Evolutionary conservation across 1,139 yeast species (phyloP).

Genomic region (Pichia sp.): DNA sequence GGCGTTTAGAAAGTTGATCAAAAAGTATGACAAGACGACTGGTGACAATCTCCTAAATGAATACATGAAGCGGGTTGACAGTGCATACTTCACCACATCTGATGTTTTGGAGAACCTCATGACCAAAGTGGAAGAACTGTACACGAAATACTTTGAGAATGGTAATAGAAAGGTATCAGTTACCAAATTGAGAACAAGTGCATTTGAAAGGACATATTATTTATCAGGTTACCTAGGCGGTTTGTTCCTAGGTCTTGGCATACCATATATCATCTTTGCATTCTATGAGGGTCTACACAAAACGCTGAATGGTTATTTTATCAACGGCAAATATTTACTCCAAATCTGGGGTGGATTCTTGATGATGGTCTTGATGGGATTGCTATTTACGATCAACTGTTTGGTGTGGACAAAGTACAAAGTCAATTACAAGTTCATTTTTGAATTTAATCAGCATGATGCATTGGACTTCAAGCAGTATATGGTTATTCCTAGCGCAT

Average conservation of each 20-base stretch:
- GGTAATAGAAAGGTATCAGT: constrained; percentile 70
- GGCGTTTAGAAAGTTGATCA: constrained; percentile 81
- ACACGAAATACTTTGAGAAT: constrained; percentile 58
- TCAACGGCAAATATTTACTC: constrained; percentile 52
- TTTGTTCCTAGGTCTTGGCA: constrained; percentile 56
- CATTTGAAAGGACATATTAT: constrained; percentile 35
- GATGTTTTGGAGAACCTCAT: constrained; percentile 59
- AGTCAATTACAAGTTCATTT: constrained; percentile 85
- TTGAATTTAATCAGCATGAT: constrained; percentile 73
- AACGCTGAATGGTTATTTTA: constrained; percentile 32
- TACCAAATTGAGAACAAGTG: constrained; percentile 58
- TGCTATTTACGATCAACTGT: constrained; percentile 64
- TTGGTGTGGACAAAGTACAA: constrained; percentile 65
- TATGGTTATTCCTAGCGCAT: constrained; percentile 53
- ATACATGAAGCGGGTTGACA: constrained; percentile 54
- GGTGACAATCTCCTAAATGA: constrained; percentile 38
- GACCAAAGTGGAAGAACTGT: constrained; percentile 59
- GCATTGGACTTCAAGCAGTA: constrained; percentile 64
- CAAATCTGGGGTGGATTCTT: constrained; percentile 95
- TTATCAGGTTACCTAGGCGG: constrained; percentile 52
- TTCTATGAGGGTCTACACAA: constrained; percentile 42
- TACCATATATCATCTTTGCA: constrained; percentile 55
- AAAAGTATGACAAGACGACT: constrained; percentile 79
- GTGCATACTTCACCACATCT: constrained; percentile 54
- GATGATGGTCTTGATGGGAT: constrained; percentile 48